Percentiles rank a stretch among this genome's conserved stretches.
Conservation (phyloP, 2,329 filamentous ascomycete species). For the Cyphellophora europaea region DNA sequence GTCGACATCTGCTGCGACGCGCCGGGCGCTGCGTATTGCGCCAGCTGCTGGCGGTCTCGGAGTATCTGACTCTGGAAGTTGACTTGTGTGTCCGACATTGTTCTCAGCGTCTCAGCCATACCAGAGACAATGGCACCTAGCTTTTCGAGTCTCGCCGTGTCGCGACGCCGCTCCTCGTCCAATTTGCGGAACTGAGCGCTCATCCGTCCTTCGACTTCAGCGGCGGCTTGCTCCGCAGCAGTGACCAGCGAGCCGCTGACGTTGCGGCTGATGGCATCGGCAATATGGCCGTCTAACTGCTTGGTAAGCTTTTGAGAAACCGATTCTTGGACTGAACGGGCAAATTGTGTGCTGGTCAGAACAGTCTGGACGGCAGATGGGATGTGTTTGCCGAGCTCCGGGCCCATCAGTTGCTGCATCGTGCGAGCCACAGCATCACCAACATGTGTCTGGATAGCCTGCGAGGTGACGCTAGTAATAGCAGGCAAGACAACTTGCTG, state of each 20-base stretch:
- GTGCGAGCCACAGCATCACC: slow-evolving; percentile 57
- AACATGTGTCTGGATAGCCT: slow-evolving; percentile 63
- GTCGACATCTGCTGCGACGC: slow-evolving; percentile 17
- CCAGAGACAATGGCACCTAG: slow-evolving; percentile 44
- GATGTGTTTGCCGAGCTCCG: slow-evolving; percentile 62
- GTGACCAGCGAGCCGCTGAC: slow-evolving; percentile 59
- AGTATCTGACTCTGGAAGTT: slow-evolving; percentile 32
- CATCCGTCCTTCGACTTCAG: slow-evolving; percentile 57
- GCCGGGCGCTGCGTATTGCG: slow-evolving; percentile 20
- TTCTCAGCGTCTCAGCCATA: slow-evolving; percentile 43
- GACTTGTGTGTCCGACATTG: slow-evolving; percentile 33
- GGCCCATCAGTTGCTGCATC: slow-evolving; percentile 57
- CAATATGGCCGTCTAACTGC: slow-evolving; percentile 61
- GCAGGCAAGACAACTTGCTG: slow-evolving; percentile 66
- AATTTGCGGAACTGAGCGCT: slow-evolving; percentile 41
- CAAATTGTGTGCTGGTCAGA: slow-evolving; percentile 63
- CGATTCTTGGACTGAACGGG: slow-evolving; percentile 63
- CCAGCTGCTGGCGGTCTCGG: slow-evolving; percentile 17
- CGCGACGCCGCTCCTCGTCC: slow-evolving; percentile 42
- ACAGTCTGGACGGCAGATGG: slow-evolving; percentile 58
- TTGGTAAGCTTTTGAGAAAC: slow-evolving; percentile 57
- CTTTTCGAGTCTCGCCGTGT: slow-evolving; percentile 52
- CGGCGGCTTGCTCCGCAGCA: slow-evolving; percentile 57
- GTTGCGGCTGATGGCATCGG: slow-evolving; percentile 49
- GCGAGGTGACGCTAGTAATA: slow-evolving; percentile 57